Evolutionary conservation across 1,284 basidiomycete species (phyloP).

Genomic region (Irpex sp.): DNA sequence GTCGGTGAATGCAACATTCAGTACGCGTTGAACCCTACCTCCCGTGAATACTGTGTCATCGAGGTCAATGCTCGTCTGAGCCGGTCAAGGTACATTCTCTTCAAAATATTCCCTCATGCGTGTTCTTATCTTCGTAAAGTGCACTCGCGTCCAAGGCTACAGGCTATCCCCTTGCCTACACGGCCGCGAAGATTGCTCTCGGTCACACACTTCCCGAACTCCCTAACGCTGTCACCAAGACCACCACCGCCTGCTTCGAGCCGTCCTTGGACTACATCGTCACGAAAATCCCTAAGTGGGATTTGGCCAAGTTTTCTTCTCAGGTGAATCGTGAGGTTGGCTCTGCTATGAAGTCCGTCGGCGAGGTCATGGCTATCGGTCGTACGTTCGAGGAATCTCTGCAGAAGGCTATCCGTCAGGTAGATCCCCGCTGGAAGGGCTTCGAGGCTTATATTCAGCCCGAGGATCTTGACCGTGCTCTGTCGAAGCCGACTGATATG

Average conservation of each 20-base stretch:
- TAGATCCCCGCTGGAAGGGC: slow-evolving; percentile 87
- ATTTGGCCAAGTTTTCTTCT: slow-evolving; percentile 92
- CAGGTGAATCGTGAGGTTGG: slow-evolving; percentile 96
- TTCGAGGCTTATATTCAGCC: slow-evolving; percentile 82
- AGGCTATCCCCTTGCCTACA: slow-evolving; percentile 98
- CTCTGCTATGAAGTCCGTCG: slow-evolving; percentile 98
- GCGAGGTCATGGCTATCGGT: slow-evolving; percentile 99
- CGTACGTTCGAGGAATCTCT: slow-evolving; percentile 98
- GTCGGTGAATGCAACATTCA: slow-evolving; percentile 99
- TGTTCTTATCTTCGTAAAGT: slow-evolving; percentile 25
- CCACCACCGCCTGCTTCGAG: slow-evolving; percentile 99
- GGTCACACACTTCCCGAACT: slow-evolving; percentile 97
- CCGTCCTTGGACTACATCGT: slow-evolving; percentile 99
- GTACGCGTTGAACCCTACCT: slow-evolving; percentile 94
- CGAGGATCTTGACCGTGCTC: slow-evolving; percentile 79
- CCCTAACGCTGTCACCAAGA: slow-evolving; percentile 99
- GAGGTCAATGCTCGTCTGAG: slow-evolving; percentile 88
- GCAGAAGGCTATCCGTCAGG: slow-evolving; percentile 97
- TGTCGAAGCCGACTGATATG: slow-evolving; percentile 83
- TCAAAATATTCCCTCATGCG: slow-evolving; percentile 45
- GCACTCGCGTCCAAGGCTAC: slow-evolving; percentile 99
- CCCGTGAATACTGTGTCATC: slow-evolving; percentile 96
- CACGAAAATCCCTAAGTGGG: slow-evolving; percentile 99
- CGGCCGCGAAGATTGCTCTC: slow-evolving; percentile 98
- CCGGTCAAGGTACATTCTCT: slow-evolving; percentile 35